phyloP scores from a whole-genome alignment of 768 basidiomycete species.

The Trametes cingulata region DNA sequence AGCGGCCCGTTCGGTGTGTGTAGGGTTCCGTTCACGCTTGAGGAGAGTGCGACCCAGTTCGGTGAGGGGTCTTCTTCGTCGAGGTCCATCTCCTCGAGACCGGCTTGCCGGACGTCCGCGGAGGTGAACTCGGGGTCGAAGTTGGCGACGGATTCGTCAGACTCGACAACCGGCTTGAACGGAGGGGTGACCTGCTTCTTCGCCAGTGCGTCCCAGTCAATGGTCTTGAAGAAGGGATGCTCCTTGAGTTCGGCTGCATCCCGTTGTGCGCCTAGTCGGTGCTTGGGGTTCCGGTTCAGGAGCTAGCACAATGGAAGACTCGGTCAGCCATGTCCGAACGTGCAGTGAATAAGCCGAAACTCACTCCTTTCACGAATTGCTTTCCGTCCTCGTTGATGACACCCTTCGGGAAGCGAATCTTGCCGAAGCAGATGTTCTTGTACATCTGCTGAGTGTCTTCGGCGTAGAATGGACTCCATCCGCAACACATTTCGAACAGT shows the following conservation, averaged over 20 bases:
- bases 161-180: slow-evolving; percentile 97
- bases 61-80: slow-evolving; percentile 65
- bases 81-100: slow-evolving; percentile 43
- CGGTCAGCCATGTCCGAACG: slow-evolving; percentile 9
- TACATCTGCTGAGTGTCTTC: slow-evolving; percentile 99
- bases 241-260: slow-evolving; percentile 95
- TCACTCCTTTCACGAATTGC: slow-evolving; percentile 96
- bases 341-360: slow-evolving; percentile 35
- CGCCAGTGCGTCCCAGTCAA: slow-evolving; percentile 90
- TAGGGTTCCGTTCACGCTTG: slow-evolving; percentile 33
- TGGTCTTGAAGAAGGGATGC: slow-evolving; percentile 87
- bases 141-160: slow-evolving; percentile 96
- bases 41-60: slow-evolving; percentile 59
- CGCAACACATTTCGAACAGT: slow-evolving; percentile 99
- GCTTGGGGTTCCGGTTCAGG: slow-evolving; percentile 97
- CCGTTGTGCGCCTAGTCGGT: slow-evolving; percentile 87
- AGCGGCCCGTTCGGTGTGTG: slow-evolving; percentile 80
- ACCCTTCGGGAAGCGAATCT: slow-evolving; percentile 96
- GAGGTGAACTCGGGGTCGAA: slow-evolving; percentile 98
- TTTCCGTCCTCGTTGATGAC: slow-evolving; percentile 98
- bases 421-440: slow-evolving; percentile 97
- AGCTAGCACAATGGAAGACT: slow-evolving; percentile 54
- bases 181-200: slow-evolving; percentile 92
- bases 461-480: slow-evolving; percentile 99
- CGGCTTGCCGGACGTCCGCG: slow-evolving; percentile 77